phyloP scores from a whole-genome alignment of 495 filamentous ascomycete species.

The Cenococcum geophilum region DNA sequence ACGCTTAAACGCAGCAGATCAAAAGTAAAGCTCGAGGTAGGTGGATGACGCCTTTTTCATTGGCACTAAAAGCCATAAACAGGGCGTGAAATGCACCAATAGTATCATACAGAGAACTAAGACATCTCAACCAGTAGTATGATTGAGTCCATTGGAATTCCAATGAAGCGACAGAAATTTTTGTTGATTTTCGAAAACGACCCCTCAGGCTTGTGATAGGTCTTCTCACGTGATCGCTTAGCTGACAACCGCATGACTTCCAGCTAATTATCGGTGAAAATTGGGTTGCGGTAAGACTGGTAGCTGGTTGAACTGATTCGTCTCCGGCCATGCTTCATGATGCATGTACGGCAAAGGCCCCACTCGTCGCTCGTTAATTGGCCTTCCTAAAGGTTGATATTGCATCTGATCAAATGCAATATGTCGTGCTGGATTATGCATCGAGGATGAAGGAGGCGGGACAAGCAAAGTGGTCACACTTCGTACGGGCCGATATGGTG shows the following conservation, averaged over 20 bases:
- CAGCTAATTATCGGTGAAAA: constrained; percentile 15
- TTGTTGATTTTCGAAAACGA: too few relatives aligned
- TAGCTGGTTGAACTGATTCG: constrained; percentile 36
- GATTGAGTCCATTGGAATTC: neutral
- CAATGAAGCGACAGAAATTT: too few relatives aligned
- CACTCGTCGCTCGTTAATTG: constrained; percentile 64
- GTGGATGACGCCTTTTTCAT: neutral
- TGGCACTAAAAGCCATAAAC: neutral
- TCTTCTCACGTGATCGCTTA: neutral
- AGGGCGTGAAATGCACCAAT: neutral
- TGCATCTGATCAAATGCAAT: constrained; percentile 80
- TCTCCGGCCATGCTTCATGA: constrained; percentile 35
- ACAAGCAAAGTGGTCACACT: constrained; percentile 83
- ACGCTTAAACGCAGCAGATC: constrained; percentile 26
- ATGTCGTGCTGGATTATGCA: constrained; percentile 61
- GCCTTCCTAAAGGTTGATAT: constrained; percentile 81
- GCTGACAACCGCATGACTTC: neutral
- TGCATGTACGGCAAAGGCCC: constrained; percentile 72
- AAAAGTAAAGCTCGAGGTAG: constrained; percentile 4
- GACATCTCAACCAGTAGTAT: neutral
- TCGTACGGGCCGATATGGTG: constrained; percentile 88
- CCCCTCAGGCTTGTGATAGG: neutral
- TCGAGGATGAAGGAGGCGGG: constrained; percentile 73
- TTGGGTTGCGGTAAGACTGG: constrained; percentile 25
- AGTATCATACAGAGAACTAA: constrained; percentile 3